Evolutionary conservation across 768 basidiomycete species (phyloP).

Genomic region (Russula olivacea): DNA sequence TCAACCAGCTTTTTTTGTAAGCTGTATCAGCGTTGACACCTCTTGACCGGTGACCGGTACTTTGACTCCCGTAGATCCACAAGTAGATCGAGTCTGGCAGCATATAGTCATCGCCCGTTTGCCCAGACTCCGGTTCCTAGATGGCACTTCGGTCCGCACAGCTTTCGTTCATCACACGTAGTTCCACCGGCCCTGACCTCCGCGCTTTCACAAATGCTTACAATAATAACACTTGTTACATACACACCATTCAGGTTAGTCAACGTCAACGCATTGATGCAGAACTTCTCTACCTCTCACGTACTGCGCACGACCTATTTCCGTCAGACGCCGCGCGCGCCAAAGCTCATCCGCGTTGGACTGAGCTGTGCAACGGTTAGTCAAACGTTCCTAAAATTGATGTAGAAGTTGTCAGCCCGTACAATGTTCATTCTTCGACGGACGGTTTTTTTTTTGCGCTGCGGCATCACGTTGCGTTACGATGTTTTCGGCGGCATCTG

Average conservation of each 20-base stretch:
- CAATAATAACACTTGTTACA: not conserved
- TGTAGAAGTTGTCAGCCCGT: not conserved
- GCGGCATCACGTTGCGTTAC: not conserved
- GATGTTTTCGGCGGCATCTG: not conserved
- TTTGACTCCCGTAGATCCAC: slow-evolving; percentile 32
- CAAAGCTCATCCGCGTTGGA: slow-evolving; percentile 60
- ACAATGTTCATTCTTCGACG: not conserved
- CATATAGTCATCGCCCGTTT: slow-evolving; percentile 63
- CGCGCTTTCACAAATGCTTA: not conserved
- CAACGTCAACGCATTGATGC: slow-evolving; percentile 67
- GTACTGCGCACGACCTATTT: slow-evolving; percentile 45
- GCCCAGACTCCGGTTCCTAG: slow-evolving; percentile 53
- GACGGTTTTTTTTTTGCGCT: not conserved
- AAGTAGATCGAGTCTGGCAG: slow-evolving; percentile 40
- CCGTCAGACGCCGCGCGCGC: slow-evolving; percentile 40
- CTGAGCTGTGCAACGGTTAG: slow-evolving; percentile 56
- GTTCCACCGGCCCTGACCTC: not conserved
- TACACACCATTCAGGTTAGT: slow-evolving; percentile 42
- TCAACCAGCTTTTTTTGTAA: not conserved
- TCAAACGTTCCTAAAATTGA: slow-evolving; percentile 7
- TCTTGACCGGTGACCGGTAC: not conserved
- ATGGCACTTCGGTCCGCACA: slow-evolving; percentile 55
- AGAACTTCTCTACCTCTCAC: slow-evolving; percentile 77
- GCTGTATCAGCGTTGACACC: not conserved
- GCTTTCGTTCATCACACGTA: not conserved